Evolutionary conservation across 2,329 filamentous ascomycete species (phyloP), one percentile per base, ranked within the genome.

Genomic region (Aspergillus quadrilineatus): DNA sequence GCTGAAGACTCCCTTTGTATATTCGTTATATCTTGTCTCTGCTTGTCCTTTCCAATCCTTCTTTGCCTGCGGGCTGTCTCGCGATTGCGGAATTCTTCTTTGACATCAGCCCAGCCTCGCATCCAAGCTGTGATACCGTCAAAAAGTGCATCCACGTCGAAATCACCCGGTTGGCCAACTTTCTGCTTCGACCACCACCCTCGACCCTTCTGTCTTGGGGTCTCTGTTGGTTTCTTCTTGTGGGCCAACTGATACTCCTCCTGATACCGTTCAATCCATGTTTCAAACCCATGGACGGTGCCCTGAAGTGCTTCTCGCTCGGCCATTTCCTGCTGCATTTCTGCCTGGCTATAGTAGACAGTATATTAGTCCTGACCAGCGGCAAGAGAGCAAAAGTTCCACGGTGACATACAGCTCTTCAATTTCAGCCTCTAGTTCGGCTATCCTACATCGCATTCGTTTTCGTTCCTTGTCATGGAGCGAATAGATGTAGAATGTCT

Each of bases 51-150:
- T 4, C 39, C 17, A 17, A 6, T 42, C 52, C 68, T 66, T 55
- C 65, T 83, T 60, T 86, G 77, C 66, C 83, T 81, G 59, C 89
- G 82, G 56, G 84, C 82, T 42, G 86, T 78, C 83, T 84, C 63
- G 80, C 86, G 58, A 29, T 62, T 59, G 32, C 58, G 55, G 50
- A 75, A 71, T 29, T 68, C 74, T 57, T 77, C 74, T 58, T 77
- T 73, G 12, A 74, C 67, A 60, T 77, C 75, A 42, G 68, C 70
- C 70, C 75, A 77, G 8, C 74, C 75, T 22, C 74, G 67, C 67
- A 77, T 71, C 75, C 75, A 77, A 15, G 73, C 73, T 22, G 61
- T 68, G 12, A 77, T 67, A 4, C 75, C 75, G 15, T 78, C 74
- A 32, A 74, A 53, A 17, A 73, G 62, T 14, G 63, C 59, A 48